These are phyloP conservation scores for Thielaviopsis musarum DNA, from an alignment of 2,329 filamentous ascomycete genomes.

Conservation along the genomic window DNA sequence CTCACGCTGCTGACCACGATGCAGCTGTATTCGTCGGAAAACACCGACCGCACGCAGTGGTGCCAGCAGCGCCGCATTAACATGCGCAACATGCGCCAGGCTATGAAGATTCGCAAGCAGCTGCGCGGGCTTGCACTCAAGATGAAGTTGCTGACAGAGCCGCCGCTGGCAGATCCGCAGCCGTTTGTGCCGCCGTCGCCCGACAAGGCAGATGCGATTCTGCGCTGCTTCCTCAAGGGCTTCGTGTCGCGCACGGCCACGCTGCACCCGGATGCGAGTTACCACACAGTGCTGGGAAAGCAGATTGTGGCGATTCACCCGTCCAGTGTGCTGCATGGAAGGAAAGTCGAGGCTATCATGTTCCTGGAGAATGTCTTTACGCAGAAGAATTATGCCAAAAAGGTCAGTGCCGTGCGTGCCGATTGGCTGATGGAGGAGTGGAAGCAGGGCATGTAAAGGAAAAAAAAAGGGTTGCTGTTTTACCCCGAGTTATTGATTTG, in stretches of 20 bases:
- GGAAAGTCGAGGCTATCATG: conserved; percentile 50
- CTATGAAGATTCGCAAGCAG: conserved; percentile 44
- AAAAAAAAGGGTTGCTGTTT: no score
- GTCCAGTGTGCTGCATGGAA: conserved; percentile 42
- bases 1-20: conserved; percentile 47
- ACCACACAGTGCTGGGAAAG: conserved; percentile 41
- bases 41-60: conserved; percentile 37
- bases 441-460: conserved; percentile 15
- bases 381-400: conserved; percentile 49
- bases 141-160: conserved; percentile 31
- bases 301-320: conserved; percentile 46
- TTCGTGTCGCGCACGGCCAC: conserved; percentile 45
- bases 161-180: conserved; percentile 32
- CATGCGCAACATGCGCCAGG: conserved; percentile 43
- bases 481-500: neutral
- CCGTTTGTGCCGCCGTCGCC: conserved; percentile 37
- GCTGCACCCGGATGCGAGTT: conserved; percentile 42
- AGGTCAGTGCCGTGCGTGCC: conserved; percentile 43
- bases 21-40: conserved; percentile 42
- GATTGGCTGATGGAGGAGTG: conserved; percentile 40
- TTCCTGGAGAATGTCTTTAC: conserved; percentile 52
- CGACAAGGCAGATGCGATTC: conserved; percentile 34
- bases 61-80: conserved; percentile 41
- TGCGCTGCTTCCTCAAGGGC: conserved; percentile 45
- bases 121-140: conserved; percentile 38